Percentiles rank a stretch among this genome's conserved stretches.
phyloP scores from a whole-genome alignment of 2,329 filamentous ascomycete genomes.

The Sporothrix brasiliensis region DNA sequence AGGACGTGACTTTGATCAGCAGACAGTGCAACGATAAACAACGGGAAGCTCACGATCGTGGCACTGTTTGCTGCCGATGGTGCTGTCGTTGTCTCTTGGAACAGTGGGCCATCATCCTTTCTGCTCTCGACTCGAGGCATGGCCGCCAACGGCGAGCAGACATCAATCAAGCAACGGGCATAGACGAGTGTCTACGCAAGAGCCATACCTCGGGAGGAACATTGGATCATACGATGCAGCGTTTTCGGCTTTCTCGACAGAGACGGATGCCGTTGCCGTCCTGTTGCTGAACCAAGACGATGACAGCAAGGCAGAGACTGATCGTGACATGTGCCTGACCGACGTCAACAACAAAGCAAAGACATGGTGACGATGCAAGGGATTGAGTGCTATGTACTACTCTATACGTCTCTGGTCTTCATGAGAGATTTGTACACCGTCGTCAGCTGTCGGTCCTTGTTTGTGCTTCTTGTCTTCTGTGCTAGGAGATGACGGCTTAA shows the following conservation, averaged over 20 bases:
- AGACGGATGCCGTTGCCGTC: not conserved
- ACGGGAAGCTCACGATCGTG: no score
- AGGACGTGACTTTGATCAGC: not conserved
- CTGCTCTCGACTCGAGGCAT: no score
- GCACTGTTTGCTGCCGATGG: no score
- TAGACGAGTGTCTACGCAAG: no score
- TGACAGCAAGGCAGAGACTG: not conserved
- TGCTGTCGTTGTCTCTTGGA: no score
- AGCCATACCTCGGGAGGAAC: not conserved
- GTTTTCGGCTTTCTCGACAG: not conserved
- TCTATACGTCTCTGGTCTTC: not conserved
- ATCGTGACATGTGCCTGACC: not conserved
- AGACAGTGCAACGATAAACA: not conserved
- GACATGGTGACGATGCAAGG: conserved; percentile 3
- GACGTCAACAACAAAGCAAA: not conserved
- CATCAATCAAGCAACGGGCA: no score
- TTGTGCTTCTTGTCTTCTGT: not conserved
- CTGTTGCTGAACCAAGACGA: no score
- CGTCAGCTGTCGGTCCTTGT: not conserved
- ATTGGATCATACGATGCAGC: not conserved
- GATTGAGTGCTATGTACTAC: not conserved
- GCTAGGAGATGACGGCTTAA: not conserved
- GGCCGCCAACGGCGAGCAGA: no score
- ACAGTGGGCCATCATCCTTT: no score
- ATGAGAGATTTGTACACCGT: not conserved